A percentile compares a stretch with the other conserved stretches of the same genome.
phyloP scores from a whole-genome alignment of 2,329 filamentous ascomycete genomes.

The Erysiphe pulchra region DNA sequence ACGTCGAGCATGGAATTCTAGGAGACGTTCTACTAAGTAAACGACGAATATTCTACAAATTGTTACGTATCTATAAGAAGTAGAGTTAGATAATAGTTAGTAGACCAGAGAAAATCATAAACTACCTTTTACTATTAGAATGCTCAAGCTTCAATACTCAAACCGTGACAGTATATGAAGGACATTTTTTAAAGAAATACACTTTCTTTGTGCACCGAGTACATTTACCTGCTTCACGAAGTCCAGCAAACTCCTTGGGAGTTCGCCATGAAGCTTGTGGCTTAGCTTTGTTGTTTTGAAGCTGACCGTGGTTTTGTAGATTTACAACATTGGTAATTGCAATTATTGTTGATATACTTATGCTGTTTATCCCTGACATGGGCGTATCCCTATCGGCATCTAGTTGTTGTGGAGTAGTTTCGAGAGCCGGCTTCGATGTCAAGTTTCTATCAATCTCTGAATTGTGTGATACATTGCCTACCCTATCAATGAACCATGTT shows the following conservation, averaged over 20 bases:
- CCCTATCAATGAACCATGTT: background rate
- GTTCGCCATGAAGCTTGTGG: background rate
- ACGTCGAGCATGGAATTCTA: too few relatives aligned
- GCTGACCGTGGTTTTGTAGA: background rate
- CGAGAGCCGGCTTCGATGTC: background rate
- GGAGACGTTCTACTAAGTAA: too few relatives aligned
- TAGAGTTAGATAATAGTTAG: too few relatives aligned
- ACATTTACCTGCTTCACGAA: background rate
- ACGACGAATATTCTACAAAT: too few relatives aligned
- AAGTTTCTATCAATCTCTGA: background rate
- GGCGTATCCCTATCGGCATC: background rate
- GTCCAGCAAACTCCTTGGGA: background rate
- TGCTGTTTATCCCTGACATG: background rate
- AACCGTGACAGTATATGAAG: background rate
- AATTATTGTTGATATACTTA: background rate
- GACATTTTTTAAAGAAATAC: background rate
- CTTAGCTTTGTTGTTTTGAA: background rate
- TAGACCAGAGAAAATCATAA: too few relatives aligned
- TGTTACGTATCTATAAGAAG: too few relatives aligned
- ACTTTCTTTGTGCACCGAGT: background rate
- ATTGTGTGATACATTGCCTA: background rate
- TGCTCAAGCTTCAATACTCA: too few relatives aligned
- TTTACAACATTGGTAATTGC: background rate
- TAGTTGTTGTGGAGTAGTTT: background rate
- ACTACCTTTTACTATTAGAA: too few relatives aligned